phyloP scores from a whole-genome alignment of 2,329 filamentous ascomycete species.

The Penicillium janthinellum region DNA sequence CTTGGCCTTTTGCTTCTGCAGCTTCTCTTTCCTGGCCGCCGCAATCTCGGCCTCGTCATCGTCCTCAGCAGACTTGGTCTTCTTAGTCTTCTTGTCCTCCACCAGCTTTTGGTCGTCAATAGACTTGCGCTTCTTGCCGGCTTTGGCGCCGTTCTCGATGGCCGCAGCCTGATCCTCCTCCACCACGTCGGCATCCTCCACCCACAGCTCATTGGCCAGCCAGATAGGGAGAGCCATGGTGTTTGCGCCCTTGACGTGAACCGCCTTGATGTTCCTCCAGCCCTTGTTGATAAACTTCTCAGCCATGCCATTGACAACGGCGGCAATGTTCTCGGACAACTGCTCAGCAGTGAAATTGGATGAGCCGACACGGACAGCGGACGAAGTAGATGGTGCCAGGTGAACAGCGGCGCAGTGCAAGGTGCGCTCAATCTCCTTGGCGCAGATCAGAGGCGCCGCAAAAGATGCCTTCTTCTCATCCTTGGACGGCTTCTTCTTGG shows the following conservation, averaged over 20 bases:
- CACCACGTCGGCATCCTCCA: slow-evolving; percentile 73
- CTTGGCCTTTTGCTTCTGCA: slow-evolving; percentile 53
- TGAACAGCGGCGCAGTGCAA: slow-evolving; percentile 77
- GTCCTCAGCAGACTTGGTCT: slow-evolving; percentile 39
- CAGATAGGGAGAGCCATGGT: slow-evolving; percentile 92
- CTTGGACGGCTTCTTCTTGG: slow-evolving; percentile 49
- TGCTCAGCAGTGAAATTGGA: slow-evolving; percentile 74
- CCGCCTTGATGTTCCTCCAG: slow-evolving; percentile 79
- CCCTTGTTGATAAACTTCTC: slow-evolving; percentile 81
- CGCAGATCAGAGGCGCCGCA: slow-evolving; percentile 66
- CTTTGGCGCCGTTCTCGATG: slow-evolving; percentile 38
- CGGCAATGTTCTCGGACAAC: slow-evolving; percentile 77
- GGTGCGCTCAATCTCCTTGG: slow-evolving; percentile 78
- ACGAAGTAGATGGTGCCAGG: slow-evolving; percentile 76
- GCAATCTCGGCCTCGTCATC: slow-evolving; percentile 40
- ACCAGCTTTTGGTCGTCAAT: slow-evolving; percentile 34
- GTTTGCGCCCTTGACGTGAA: slow-evolving; percentile 89
- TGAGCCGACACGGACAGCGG: slow-evolving; percentile 76
- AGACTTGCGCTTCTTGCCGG: slow-evolving; percentile 60
- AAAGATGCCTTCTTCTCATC: slow-evolving; percentile 50
- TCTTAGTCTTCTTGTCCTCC: slow-evolving; percentile 45
- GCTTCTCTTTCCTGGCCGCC: slow-evolving; percentile 50
- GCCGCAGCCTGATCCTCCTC: slow-evolving; percentile 44
- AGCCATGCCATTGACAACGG: slow-evolving; percentile 68
- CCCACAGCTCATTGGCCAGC: slow-evolving; percentile 89